Base-by-base conservation (phyloP, 2,329 filamentous ascomycete species). In the Pseudogymnoascus sp. region DNA sequence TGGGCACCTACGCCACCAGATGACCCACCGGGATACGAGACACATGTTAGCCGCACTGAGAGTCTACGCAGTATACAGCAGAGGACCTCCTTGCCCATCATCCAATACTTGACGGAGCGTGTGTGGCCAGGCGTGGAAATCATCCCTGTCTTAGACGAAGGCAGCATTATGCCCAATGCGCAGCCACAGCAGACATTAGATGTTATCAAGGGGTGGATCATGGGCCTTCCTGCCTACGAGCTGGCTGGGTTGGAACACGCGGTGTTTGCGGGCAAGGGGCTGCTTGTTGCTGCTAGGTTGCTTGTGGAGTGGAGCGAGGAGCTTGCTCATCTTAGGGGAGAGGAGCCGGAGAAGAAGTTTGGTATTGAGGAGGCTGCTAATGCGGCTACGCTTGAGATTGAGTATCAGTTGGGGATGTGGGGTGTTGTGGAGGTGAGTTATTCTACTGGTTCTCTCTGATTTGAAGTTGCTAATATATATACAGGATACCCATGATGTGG, bases 341-440 rank as follows among this genome's bases (percentile, higher is more conserved):
- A 67, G 47, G 62, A 72, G 60, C 70, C 66, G 5, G 70, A 70
- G 62, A 70, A 67, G 59, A 75, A 74, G 63, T 97, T 96, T 73
- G 89, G 90, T 0, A 86, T 96, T 11, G 89, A 96, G 71, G 86
- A 96, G 73, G 93, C 93, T 0, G 87, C 90, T 0, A 80, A 83
- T 70, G 88, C 89, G 12, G 86, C 88, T 5, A 96, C 84, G 70
- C 75, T 96, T 45, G 95, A 99, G 79, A 91, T 96, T 14, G 82
- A 85, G 67, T 97, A 91, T 88, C 95, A 99, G 82, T 96, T 88
- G 0, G 79, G 83, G 29, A 87, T 89, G 76, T 97, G 95, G 93
- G 95, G 95, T 7, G 93, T 96, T 79, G 95, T 99, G 0, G 95
- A 99, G 64, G 72, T 62, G 60, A 62, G 45, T 4, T 62, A 12